phyloP scores from a whole-genome alignment of 2,329 filamentous ascomycete species.

The Stagonosporopsis rhizophila region DNA sequence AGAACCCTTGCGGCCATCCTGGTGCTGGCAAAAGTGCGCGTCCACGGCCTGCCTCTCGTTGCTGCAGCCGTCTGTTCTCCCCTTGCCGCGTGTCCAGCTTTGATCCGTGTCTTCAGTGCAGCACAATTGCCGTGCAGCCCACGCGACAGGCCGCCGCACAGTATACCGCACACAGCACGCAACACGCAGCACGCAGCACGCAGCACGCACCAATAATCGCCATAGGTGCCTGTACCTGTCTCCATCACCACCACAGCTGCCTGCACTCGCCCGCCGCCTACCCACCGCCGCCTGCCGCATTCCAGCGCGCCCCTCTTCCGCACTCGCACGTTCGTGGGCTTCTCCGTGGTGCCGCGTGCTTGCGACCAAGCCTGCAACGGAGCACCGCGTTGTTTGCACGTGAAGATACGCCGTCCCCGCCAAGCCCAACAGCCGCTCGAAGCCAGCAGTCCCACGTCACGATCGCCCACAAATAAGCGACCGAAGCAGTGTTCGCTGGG shows the following conservation, averaged over 20 bases:
- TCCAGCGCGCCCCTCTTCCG: neutral
- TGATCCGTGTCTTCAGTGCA: conserved; percentile 14
- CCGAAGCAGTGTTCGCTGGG: conserved; percentile 29
- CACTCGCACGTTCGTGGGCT: neutral
- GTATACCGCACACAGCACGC: neutral
- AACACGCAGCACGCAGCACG: neutral
- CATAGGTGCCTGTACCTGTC: conserved; percentile 35
- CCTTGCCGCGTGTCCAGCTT: conserved; percentile 19
- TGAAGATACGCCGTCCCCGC: conserved; percentile 44
- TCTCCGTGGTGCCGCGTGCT: neutral
- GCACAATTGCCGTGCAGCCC: conserved; percentile 32
- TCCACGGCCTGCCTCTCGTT: conserved; percentile 5
- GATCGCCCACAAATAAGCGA: conserved; percentile 26
- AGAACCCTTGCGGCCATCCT: conserved; percentile 1
- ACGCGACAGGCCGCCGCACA: conserved; percentile 45
- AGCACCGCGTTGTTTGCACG: conserved; percentile 36
- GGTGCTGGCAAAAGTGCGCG: conserved; percentile 10
- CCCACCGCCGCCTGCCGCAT: conserved; percentile 1
- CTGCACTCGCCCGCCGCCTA: conserved; percentile 19
- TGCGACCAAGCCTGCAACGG: conserved; percentile 14
- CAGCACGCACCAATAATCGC: conserved; percentile 18
- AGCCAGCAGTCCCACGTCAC: conserved; percentile 19
- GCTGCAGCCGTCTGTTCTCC: neutral
- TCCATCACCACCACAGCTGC: conserved; percentile 18
- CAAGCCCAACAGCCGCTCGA: conserved; percentile 27